Conservation (phyloP, 2,329 filamentous ascomycete genomes). For the Cercospora sp. region DNA sequence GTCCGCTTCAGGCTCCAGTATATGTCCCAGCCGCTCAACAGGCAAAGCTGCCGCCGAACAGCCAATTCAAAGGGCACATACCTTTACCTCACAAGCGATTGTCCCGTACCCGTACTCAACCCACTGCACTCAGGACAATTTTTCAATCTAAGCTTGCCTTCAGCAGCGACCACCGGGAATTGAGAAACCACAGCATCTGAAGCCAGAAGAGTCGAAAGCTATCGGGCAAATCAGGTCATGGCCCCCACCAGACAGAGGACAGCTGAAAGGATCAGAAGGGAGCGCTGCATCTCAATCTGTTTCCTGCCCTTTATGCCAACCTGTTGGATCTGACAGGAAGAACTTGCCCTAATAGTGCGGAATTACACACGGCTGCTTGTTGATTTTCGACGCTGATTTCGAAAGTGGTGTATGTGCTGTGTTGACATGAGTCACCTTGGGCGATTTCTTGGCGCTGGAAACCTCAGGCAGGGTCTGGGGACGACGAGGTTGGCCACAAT, state of each 20-base stretch:
- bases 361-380: no score
- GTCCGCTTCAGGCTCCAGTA: constrained; percentile 4
- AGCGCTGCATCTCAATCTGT: constrained; percentile 8
- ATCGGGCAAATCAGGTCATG: not conserved
- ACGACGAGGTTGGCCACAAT: no score
- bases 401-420: no score
- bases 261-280: constrained; percentile 1
- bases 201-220: not conserved
- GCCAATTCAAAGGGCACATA: not conserved
- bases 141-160: constrained; percentile 5
- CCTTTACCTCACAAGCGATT: not conserved
- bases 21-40: not conserved
- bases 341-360: no score
- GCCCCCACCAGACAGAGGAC: no score
- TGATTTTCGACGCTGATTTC: no score
- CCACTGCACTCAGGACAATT: not conserved
- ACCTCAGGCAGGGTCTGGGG: no score
- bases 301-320: not conserved
- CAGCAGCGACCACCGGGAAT: not conserved
- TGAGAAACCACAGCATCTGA: not conserved
- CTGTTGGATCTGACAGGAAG: not conserved
- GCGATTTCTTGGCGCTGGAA: no score
- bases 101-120: no score
- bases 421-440: no score
- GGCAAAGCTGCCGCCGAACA: not conserved